Evolutionary conservation across 805 yeast genomes (phyloP), one percentile per base, ranked within the genome.

Genomic region (Danielia reshetovae): DNA sequence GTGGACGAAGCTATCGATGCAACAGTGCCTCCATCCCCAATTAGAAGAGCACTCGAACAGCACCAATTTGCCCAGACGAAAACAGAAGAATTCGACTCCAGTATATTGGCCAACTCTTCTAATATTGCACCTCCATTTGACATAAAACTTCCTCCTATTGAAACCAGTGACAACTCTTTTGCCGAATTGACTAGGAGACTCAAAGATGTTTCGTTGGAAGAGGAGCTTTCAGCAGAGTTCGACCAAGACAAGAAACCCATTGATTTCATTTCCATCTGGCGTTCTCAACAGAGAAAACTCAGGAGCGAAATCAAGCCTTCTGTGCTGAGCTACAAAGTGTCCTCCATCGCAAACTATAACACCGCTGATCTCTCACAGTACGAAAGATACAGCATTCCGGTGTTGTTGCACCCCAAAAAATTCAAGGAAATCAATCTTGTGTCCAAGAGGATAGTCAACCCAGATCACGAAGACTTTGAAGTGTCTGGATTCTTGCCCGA

Each of bases 401-500:
- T 43, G 9, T 34, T 56, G 2, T 31, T 58, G 29, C 48, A 55
- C 35, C 51, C 57, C 11, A 58, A 52, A 38, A 60, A 52, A 35
- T 60, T 67, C 47, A 64, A 55, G 36, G 70, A 65, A 26, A 68
- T 65, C 12, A 65, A 62, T 45, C 66, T 72, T 5, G 52, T 62
- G 38, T 61, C 72, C 3, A 59, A 69, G 32, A 57, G 61, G 37
- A 59, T 66, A 4, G 71, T 69, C 11, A 66, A 68, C 44, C 67
- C 74, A 18, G 63, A 63, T 14, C 49, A 54, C 39, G 68, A 65
- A 32, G 74, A 68, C 28, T 45, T 70, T 18, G 51, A 70, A 19
- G 62, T 62, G 1, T 64, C 67, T 15, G 57, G 62, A 36, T 57
- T 65, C 26, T 56, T 74, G 32, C 78, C 78, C 4, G 74, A 74